These are phyloP conservation scores for Murraya paniculata DNA, from an alignment of 345 rosid species.

Conservation along the genomic window DNA sequence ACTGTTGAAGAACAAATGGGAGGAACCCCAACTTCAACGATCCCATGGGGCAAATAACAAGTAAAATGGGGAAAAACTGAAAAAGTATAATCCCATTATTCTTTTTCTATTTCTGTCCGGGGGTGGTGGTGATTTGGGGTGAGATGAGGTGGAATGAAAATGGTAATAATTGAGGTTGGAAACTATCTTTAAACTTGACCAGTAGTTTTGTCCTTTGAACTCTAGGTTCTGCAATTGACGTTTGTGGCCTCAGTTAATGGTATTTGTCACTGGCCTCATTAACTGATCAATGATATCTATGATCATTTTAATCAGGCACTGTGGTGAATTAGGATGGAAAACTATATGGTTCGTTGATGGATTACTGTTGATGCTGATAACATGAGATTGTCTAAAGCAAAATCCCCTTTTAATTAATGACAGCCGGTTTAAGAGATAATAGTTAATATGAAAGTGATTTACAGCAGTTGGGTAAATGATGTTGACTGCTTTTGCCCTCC, in stretches of 20 bases:
- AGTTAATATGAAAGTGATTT: neutral
- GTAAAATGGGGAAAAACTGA: neutral
- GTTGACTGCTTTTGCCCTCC: neutral
- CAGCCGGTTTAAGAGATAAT: neutral
- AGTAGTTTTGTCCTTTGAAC: neutral
- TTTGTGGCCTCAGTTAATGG: neutral
- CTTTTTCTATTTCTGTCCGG: neutral
- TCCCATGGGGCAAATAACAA: neutral
- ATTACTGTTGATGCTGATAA: neutral
- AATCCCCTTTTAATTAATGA: neutral
- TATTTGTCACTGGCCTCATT: neutral
- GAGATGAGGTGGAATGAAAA: neutral
- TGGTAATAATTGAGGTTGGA: neutral
- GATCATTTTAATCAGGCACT: neutral
- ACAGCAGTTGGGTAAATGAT: neutral
- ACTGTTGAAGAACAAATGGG: neutral
- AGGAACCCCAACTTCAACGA: neutral
- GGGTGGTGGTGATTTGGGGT: neutral
- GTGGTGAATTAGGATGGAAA: neutral
- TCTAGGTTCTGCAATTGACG: neutral
- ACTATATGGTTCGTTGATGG: neutral
- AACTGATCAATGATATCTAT: neutral
- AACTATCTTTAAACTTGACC: neutral
- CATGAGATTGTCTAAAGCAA: neutral
- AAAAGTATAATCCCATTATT: neutral